These are phyloP conservation scores for Globisporangium uncinulatum DNA, from an alignment of 352 stramenopile genomes.

Conservation along the genomic window DNA sequence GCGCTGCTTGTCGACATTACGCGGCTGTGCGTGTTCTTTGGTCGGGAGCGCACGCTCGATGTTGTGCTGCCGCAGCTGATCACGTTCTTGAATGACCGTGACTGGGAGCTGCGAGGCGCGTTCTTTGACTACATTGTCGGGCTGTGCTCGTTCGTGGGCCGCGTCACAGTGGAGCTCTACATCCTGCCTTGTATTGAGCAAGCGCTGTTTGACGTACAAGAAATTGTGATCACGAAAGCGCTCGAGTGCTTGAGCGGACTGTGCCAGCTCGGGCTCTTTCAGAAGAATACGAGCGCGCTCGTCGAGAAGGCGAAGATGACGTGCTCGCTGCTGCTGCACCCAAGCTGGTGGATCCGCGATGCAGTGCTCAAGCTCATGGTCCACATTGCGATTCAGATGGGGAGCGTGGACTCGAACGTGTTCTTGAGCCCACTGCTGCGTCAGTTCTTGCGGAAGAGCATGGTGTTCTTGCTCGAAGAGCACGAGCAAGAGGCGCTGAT, in stretches of 20 bases:
- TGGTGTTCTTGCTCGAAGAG: conserved; percentile 72
- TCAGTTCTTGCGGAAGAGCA: conserved; percentile 85
- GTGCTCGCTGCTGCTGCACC: conserved; percentile 80
- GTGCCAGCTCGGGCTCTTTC: conserved; percentile 90
- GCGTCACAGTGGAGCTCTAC: conserved; percentile 92
- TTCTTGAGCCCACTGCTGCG: conserved; percentile 88
- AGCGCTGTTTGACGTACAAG: conserved; percentile 94
- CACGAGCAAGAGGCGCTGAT: conserved; percentile 41
- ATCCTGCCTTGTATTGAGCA: conserved; percentile 97
- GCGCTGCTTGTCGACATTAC: conserved; percentile 93
- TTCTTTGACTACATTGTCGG: conserved; percentile 94
- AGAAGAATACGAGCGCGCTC: conserved; percentile 71
- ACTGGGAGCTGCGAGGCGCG: conserved; percentile 84
- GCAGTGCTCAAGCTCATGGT: conserved; percentile 84
- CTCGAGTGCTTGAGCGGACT: conserved; percentile 89
- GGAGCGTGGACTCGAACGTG: conserved; percentile 87
- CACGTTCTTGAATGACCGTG: conserved; percentile 96
- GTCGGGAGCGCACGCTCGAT: conserved; percentile 90
- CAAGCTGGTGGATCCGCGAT: conserved; percentile 87
- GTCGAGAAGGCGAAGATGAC: conserved; percentile 84
- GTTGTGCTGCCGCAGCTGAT: conserved; percentile 96
- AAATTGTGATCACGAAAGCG: conserved; percentile 93
- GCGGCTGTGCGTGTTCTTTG: conserved; percentile 97
- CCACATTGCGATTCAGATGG: conserved; percentile 80
- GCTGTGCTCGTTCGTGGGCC: conserved; percentile 93